phyloP scores from a whole-genome alignment of 1,139 yeast species.

The Magnusiomyces ingens region DNA sequence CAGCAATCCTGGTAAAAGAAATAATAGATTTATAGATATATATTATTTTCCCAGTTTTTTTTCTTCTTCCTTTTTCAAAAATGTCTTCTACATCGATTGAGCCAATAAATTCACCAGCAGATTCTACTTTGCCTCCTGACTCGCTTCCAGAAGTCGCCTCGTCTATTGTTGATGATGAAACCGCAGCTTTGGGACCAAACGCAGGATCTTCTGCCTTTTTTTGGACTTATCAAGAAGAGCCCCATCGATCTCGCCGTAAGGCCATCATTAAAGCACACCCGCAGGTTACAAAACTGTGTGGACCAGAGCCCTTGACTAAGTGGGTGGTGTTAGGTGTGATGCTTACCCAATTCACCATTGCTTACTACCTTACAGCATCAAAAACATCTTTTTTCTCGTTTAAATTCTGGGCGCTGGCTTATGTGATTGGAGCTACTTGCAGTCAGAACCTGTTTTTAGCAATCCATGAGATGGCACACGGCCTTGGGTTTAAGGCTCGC shows the following conservation, averaged over 20 bases:
- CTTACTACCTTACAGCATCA: slow-evolving; percentile 45
- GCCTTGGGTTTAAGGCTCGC: slow-evolving; percentile 76
- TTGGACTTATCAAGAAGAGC: slow-evolving; percentile 80
- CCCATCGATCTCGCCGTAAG: slow-evolving; percentile 70
- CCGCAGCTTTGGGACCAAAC: no score
- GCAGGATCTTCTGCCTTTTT: slow-evolving; percentile 39
- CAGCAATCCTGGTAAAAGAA: no score
- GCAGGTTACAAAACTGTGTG: slow-evolving; percentile 70
- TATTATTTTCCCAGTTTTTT: no score
- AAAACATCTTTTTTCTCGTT: slow-evolving; percentile 48
- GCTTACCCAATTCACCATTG: slow-evolving; percentile 52
- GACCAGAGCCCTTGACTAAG: slow-evolving; percentile 81
- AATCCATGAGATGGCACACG: slow-evolving; percentile 83
- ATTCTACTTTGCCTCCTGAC: no score
- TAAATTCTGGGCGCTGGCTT: slow-evolving; percentile 58
- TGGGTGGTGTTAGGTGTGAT: slow-evolving; percentile 65
- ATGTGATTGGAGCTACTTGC: slow-evolving; percentile 77
- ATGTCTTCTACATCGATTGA: no score
- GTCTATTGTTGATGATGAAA: no score
- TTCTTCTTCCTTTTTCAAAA: no score
- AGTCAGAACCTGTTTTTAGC: slow-evolving; percentile 80
- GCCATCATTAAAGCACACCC: slow-evolving; percentile 70
- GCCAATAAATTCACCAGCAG: no score
- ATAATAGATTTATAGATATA: no score
- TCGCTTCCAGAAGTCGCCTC: no score